Percentiles rank a stretch among this genome's conserved stretches.
Evolutionary conservation across 2,329 filamentous ascomycete genomes (phyloP).

Genomic region (Hypomyces rosellus): DNA sequence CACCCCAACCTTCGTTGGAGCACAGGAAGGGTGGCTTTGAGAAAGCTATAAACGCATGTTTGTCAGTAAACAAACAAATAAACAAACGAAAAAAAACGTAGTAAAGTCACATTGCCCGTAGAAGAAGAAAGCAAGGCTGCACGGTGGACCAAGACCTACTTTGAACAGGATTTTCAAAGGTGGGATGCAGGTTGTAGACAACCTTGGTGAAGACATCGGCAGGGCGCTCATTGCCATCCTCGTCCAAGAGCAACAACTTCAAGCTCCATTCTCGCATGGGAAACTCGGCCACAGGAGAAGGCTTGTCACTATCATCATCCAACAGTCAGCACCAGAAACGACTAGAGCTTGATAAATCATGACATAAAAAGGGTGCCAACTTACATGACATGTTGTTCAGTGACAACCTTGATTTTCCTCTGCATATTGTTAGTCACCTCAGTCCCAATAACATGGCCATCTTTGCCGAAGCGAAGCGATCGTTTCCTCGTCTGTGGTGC

Average conservation of each 20-base stretch:
- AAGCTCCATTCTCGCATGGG: conserved; percentile 93
- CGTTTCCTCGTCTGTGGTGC: conserved; percentile 8
- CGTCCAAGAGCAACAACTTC: conserved; percentile 75
- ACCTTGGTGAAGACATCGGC: conserved; percentile 88
- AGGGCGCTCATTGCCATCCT: conserved; percentile 75
- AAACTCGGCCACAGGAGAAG: conserved; percentile 76
- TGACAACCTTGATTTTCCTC: conserved; percentile 87
- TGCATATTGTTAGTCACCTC: conserved; percentile 44
- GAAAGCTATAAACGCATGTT: conserved; percentile 50
- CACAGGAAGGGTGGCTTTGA: conserved; percentile 82
- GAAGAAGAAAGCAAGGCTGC: not conserved
- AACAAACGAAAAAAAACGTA: too few species aligned
- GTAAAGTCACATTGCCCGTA: not conserved
- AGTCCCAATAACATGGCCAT: conserved; percentile 4
- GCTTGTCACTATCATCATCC: conserved; percentile 57
- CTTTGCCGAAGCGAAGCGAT: conserved; percentile 13
- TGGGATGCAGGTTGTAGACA: conserved; percentile 87
- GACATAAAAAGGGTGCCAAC: conserved; percentile 21
- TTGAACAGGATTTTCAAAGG: conserved; percentile 81
- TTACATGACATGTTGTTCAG: conserved; percentile 84
- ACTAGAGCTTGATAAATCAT: not conserved
- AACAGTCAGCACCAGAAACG: conserved; percentile 7
- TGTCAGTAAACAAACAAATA: not conserved
- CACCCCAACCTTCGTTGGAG: conserved; percentile 93
- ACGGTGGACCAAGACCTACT: conserved; percentile 50